A percentile compares a stretch with the other conserved stretches of the same genome.
Conservation (phyloP, 345 rosid genomes). For the Linum lewisii region DNA sequence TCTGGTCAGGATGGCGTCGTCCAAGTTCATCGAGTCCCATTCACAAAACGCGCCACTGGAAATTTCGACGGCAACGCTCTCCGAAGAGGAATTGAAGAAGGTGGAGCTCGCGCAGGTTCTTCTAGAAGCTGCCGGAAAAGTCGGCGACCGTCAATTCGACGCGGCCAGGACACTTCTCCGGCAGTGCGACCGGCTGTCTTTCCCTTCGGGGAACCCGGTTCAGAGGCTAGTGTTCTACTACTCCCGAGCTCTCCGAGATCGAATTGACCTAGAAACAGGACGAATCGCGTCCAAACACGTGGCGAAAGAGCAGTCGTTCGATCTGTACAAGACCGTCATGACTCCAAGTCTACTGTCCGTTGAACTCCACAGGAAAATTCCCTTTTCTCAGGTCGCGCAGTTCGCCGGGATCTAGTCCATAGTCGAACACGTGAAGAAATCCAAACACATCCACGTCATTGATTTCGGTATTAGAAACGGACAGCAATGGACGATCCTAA, state of each 20-base stretch:
- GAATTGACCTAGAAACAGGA: conserved; percentile 35
- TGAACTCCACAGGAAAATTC: conserved; percentile 24
- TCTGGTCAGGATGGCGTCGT: conserved; percentile 39
- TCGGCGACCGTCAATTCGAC: conserved; percentile 25
- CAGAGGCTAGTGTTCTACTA: conserved; percentile 36
- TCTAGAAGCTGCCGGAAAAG: conserved; percentile 38
- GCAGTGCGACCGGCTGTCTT: conserved; percentile 21
- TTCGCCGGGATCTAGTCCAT: conserved; percentile 39
- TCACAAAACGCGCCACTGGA: neutral
- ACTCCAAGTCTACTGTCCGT: neutral
- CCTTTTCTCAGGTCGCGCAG: conserved; percentile 28
- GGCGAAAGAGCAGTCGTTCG: neutral
- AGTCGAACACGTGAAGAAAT: conserved; percentile 28
- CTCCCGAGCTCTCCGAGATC: conserved; percentile 31
- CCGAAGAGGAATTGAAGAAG: conserved; percentile 23
- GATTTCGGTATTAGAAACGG: conserved; percentile 31
- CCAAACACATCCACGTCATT: conserved; percentile 35
- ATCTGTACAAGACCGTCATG: conserved; percentile 16
- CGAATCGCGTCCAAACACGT: conserved; percentile 3
- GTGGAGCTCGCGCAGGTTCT: conserved; percentile 34
- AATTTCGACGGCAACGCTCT: conserved; percentile 3
- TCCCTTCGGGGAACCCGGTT: conserved; percentile 30
- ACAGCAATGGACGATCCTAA: conserved; percentile 32
- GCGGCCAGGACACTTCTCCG: conserved; percentile 32
- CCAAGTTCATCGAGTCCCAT: conserved; percentile 25